Evolutionary conservation across 495 filamentous ascomycete species (phyloP).

Genomic region (Coniosporium apollinis): DNA sequence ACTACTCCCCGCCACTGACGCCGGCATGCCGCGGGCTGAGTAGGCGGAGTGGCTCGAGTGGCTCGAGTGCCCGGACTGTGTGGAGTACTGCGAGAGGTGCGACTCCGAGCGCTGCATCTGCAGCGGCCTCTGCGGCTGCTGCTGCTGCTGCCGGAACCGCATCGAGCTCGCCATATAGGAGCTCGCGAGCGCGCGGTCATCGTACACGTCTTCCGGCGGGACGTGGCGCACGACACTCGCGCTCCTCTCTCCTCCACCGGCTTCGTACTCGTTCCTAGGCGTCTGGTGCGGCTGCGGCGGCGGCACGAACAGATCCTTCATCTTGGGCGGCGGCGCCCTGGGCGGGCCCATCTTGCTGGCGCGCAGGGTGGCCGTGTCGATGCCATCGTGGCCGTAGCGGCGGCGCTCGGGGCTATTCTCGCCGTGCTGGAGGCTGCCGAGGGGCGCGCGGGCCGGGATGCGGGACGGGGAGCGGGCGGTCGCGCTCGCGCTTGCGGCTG

Average conservation of each 20-base stretch:
- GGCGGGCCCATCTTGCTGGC: slow-evolving; percentile 42
- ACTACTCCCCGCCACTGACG: background rate
- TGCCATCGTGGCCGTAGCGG: slow-evolving; percentile 13
- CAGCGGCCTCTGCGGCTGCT: background rate
- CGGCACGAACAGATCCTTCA: slow-evolving; percentile 67
- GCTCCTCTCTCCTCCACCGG: slow-evolving; percentile 26
- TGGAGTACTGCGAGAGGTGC: slow-evolving; percentile 4
- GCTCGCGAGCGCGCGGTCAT: slow-evolving; percentile 37
- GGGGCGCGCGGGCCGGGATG: slow-evolving; percentile 64
- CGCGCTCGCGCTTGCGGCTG: slow-evolving; percentile 11
- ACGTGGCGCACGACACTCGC: slow-evolving; percentile 64
- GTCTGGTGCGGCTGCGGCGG: slow-evolving; percentile 44
- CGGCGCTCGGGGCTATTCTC: slow-evolving; percentile 70
- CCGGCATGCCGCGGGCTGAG: too few species aligned
- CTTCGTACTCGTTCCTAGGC: slow-evolving; percentile 11
- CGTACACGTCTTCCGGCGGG: slow-evolving; percentile 70
- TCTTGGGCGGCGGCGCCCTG: slow-evolving; percentile 68
- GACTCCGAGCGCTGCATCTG: slow-evolving; percentile 1
- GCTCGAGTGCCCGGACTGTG: slow-evolving; percentile 5
- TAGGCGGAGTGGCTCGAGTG: slow-evolving; percentile 11
- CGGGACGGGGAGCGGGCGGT: slow-evolving; percentile 48
- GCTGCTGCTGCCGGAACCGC: background rate
- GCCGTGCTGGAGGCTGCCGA: slow-evolving; percentile 64
- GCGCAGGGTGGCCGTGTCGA: slow-evolving; percentile 30
- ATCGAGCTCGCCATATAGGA: slow-evolving; percentile 7